A percentile compares a stretch with the other conserved stretches of the same genome.
Evolutionary conservation across 1,284 basidiomycete species (phyloP).

Genomic region (Leccinum fuscescens): DNA sequence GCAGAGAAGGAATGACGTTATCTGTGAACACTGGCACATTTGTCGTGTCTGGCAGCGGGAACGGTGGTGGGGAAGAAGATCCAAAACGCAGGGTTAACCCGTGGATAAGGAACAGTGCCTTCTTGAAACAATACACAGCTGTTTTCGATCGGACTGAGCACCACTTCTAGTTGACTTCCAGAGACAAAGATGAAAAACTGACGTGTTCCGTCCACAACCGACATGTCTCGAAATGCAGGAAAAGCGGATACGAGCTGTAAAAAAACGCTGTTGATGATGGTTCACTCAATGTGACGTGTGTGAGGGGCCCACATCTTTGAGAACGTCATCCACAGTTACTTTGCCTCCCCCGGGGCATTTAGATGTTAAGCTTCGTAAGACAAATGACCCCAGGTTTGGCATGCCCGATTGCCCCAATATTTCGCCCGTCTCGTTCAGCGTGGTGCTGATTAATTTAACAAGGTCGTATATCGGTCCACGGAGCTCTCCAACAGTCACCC

Average conservation of each 20-base stretch:
- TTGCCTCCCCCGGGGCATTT: constrained; percentile 36
- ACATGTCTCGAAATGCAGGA: constrained; percentile 77
- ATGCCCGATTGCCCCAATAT: constrained; percentile 62
- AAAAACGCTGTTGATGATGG: constrained; percentile 11
- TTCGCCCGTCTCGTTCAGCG: constrained; percentile 72
- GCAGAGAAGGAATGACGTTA: constrained; percentile 83
- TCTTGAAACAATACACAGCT: constrained; percentile 88
- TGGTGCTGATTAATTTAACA: constrained; percentile 61
- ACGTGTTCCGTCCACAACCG: constrained; percentile 61
- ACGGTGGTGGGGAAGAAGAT: constrained; percentile 44
- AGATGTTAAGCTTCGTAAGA: constrained; percentile 60
- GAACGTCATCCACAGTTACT: constrained; percentile 53
- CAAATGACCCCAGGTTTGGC: constrained; percentile 70
- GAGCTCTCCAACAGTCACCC: constrained; percentile 71
- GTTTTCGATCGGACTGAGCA: constrained; percentile 10
- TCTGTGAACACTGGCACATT: constrained; percentile 78
- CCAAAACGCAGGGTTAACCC: constrained; percentile 67
- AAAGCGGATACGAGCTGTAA: constrained; percentile 67
- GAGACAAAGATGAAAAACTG: constrained; percentile 32
- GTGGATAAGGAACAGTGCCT: constrained; percentile 80
- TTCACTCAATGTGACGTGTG: constrained; percentile 3
- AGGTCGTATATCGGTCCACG: constrained; percentile 75
- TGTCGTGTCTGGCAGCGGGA: constrained; percentile 61
- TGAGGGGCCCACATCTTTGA: constrained; percentile 57
- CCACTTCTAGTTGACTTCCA: background rate